These are phyloP conservation scores for Thyridium curvatum DNA, from an alignment of 2,329 filamentous ascomycete genomes.

Conservation along the genomic window DNA sequence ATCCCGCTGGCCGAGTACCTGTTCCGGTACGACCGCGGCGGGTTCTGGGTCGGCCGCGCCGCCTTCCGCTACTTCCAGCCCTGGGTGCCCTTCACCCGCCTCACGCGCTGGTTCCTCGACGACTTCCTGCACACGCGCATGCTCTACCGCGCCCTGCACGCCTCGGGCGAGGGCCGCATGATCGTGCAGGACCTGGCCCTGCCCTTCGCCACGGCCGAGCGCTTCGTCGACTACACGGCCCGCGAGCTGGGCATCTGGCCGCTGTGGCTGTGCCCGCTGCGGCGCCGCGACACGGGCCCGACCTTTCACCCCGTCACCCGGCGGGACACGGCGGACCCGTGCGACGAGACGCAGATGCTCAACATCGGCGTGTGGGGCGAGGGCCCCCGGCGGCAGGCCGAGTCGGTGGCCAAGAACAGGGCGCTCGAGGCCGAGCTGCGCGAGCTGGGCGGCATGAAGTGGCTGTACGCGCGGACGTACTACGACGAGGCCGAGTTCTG, in stretches of 20 bases:
- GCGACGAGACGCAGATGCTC: slow-evolving; percentile 36
- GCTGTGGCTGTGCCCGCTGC: slow-evolving; percentile 52
- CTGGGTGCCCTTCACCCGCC: slow-evolving; percentile 54
- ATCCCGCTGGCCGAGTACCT: slow-evolving; percentile 67
- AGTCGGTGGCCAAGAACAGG: slow-evolving; percentile 66
- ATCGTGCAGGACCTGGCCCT: slow-evolving; percentile 63
- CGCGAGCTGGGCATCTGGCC: slow-evolving; percentile 49
- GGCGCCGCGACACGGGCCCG: slow-evolving; percentile 34
- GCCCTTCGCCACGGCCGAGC: slow-evolving; percentile 43
- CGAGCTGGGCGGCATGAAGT: slow-evolving; percentile 72
- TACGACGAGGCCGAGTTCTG: slow-evolving; percentile 70
- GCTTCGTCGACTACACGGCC: slow-evolving; percentile 50
- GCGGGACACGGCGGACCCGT: background rate
- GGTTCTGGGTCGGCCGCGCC: slow-evolving; percentile 65
- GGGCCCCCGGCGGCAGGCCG: slow-evolving; percentile 47
- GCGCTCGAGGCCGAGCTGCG: slow-evolving; percentile 63
- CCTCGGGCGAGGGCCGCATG: slow-evolving; percentile 58
- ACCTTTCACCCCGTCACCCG: slow-evolving; percentile 51
- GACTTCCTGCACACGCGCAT: slow-evolving; percentile 69
- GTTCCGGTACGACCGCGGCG: slow-evolving; percentile 70
- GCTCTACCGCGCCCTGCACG: slow-evolving; percentile 67
- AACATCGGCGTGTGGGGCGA: slow-evolving; percentile 77
- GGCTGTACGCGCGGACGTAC: slow-evolving; percentile 82
- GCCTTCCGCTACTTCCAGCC: slow-evolving; percentile 62
- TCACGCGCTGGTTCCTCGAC: slow-evolving; percentile 63